phyloP scores from a whole-genome alignment of 192 early-diverging fungal species.

The Polychytrium aggregatum region DNA sequence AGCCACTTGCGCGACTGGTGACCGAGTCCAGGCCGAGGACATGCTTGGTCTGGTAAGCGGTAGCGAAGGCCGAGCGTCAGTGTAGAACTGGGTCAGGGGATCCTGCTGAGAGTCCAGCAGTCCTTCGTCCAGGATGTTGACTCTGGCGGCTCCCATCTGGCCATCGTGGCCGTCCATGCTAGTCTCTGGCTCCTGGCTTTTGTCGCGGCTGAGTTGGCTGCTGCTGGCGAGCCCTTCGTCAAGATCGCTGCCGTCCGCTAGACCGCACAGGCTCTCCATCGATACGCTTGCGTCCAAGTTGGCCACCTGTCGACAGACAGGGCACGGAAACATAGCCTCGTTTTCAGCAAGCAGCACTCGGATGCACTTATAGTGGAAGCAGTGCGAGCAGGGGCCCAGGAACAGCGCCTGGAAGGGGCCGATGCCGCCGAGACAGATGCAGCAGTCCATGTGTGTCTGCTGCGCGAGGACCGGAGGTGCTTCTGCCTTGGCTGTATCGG shows the following conservation, averaged over 20 bases:
- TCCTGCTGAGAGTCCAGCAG: too few relatives aligned
- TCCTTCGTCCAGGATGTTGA: too few relatives aligned
- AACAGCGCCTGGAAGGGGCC: conserved; percentile 83
- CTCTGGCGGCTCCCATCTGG: too few relatives aligned
- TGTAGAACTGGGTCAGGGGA: too few relatives aligned
- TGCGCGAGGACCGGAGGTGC: neutral
- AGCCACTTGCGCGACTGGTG: too few relatives aligned
- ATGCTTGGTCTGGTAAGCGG: too few relatives aligned
- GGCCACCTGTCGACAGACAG: conserved; percentile 78
- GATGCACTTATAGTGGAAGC: conserved; percentile 87
- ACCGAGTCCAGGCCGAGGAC: too few relatives aligned
- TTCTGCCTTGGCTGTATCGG: neutral
- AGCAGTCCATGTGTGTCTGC: conserved; percentile 45
- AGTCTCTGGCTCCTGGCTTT: too few relatives aligned
- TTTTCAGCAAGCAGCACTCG: conserved; percentile 61
- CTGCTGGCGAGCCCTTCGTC: too few relatives aligned
- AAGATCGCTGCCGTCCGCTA: conserved; percentile 2
- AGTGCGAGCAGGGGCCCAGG: conserved; percentile 82
- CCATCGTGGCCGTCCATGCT: too few relatives aligned
- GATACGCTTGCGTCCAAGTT: conserved; percentile 48
- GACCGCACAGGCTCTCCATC: conserved; percentile 23
- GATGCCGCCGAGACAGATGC: conserved; percentile 79
- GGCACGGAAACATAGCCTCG: conserved; percentile 66
- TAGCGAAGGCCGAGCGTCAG: too few relatives aligned
- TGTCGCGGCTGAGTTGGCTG: too few relatives aligned